Evolutionary conservation across 2,329 filamentous ascomycete species (phyloP), one percentile per base, ranked within the genome.

Genomic region (Thermochaetoides dissita): DNA sequence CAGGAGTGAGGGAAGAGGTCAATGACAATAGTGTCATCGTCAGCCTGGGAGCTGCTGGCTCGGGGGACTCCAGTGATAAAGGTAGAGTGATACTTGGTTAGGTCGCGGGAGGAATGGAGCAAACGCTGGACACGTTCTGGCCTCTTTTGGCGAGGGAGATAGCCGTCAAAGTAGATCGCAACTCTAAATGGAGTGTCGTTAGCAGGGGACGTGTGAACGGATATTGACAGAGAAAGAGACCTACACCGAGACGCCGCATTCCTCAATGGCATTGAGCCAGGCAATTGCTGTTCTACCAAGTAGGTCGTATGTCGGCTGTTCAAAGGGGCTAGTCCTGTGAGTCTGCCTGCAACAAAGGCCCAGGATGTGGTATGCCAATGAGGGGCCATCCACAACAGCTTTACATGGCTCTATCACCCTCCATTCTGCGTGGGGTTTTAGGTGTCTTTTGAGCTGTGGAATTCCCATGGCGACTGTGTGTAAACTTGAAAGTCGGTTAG

Each of bases 91-190:
- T 72, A 65, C 2, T 61, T 58, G 34, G 70, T 67, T 17, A 88
- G 62, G 17, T 73, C 68, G 4, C 63, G 61, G 7, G 81, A 73
- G 17, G 68, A 73, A 12, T 65, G 68, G 39, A 75, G 64, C 32
- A 83, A 65, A 31, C 86, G 71, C 8, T 69, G 59, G 39, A 79
- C 62, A 5, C 86, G 73, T 6, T 76, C 74, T 0, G 63, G 57
- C 31, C 70, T 67, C 56, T 94, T 94, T 5, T 66, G 59, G 0
- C 57, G 45, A 0, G 89, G 89, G 1, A 96, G 68, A 43, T 76
- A 79, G 10, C 87, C 87, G 58, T 96, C 89, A 53, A 96, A 95
- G 57, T 81, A 87, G 41, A 95, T 82, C 37, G 70, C 75, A 44
- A 74, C 63, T 50, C 79, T 84, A 3, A 12, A n/a, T 30, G 8